These are phyloP conservation scores for Colletotrichum noveboracense DNA, from an alignment of 2,329 filamentous ascomycete genomes.

Conservation along the genomic window DNA sequence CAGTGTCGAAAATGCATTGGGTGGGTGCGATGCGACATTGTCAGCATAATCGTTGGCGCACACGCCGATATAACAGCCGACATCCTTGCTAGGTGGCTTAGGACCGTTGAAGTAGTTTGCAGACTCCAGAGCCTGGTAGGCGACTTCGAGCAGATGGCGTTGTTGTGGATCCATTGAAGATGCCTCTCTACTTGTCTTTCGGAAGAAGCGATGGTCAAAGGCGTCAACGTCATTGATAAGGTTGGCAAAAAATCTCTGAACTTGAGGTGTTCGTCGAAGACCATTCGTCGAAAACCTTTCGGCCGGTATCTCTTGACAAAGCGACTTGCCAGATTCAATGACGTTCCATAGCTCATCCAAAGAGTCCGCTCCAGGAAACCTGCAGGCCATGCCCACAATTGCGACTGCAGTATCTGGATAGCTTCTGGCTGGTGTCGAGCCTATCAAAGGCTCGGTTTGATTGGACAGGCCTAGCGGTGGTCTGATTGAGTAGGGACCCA, in stretches of 20 bases:
- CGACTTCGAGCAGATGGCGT: conserved; percentile 34
- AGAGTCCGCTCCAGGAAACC: neutral
- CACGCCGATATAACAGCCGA: conserved; percentile 26
- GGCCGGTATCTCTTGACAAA: neutral
- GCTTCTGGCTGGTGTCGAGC: neutral
- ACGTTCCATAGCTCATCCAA: neutral
- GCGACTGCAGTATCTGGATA: neutral
- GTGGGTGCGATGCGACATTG: conserved; percentile 24
- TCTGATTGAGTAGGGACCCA: neutral
- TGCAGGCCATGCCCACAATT: neutral
- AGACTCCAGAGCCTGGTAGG: conserved; percentile 35
- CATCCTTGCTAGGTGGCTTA: conserved; percentile 30
- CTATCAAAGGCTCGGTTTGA: neutral
- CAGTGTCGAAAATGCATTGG: conserved; percentile 21
- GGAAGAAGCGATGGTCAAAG: conserved; percentile 47
- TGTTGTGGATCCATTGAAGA: conserved; percentile 36
- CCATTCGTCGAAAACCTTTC: neutral
- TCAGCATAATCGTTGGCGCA: conserved; percentile 23
- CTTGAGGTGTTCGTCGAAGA: neutral
- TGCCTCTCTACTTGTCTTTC: conserved; percentile 30
- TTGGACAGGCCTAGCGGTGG: neutral
- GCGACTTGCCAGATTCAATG: neutral
- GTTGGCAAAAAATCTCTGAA: neutral
- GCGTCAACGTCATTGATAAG: conserved; percentile 24
- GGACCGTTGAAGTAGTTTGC: conserved; percentile 27